Evolutionary conservation across 2,329 filamentous ascomycete species (phyloP), one percentile per base, ranked within the genome.

Genomic region (Trichoderma sp.): DNA sequence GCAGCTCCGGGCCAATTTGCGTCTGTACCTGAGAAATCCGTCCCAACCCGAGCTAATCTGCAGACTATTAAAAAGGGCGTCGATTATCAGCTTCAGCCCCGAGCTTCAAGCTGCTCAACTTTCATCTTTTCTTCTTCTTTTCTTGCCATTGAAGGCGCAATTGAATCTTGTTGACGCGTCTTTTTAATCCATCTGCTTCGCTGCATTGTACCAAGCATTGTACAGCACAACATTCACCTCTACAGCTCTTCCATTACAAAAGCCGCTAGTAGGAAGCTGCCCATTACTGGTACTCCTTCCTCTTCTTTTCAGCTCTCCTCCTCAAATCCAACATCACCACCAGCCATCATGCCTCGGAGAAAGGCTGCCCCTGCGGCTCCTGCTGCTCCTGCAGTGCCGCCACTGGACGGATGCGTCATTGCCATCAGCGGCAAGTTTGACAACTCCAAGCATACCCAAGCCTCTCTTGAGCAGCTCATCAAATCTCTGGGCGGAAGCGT

Each of bases 381-480:
- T 53, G 64, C 62, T 31, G 60, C 67, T 59, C 62, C 75, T 24
- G 56, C 77, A 50, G 76, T 78, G 27, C 77, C 76, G 33, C 83
- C 88, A 0, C 83, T 92, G 4, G 82, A 85, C 2, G 88, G 87
- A 5, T 87, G 83, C 78, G 84, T 84, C 6, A 84, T 94, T 62
- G 89, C 88, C 27, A 81, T 93, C 31, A 91, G 89, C 75, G 92
- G 92, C 76, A 88, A 88, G 6, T 91, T 94, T 78, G 83, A 87
- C 1, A 85, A 85, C 6, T 82, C 85, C 31, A 89, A 86, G 3
- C 91, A 93, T 77, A 81, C 82, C 21, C 82, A 93, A 76, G 78
- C 82, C 6, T 81, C 83, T 0, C 81, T 91, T 5, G 86, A 89
- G 76, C 80, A 82, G 27, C 82, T 86, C 64, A 84, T 91, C 71